These are phyloP conservation scores for Sugiyamaella chiloensis DNA, from an alignment of 805 yeast genomes.

Conservation along the genomic window DNA sequence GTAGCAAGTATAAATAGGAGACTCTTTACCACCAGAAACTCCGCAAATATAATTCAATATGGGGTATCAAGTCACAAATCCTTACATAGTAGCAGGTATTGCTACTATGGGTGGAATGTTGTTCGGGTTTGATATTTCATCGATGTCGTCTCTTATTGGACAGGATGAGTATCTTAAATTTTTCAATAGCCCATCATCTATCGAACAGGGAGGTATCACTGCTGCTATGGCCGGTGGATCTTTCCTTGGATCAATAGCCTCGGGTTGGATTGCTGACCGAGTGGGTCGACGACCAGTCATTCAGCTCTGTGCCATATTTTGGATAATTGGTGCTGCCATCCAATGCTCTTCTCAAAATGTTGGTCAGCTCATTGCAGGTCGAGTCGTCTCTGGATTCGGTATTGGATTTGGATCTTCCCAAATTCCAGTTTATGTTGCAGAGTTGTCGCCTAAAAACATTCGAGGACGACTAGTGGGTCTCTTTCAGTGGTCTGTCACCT, in stretches of 20 bases:
- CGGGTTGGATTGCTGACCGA: slow-evolving; percentile 49
- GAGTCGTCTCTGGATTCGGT: slow-evolving; percentile 60
- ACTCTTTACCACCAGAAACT: neutral
- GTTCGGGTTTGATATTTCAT: slow-evolving; percentile 76
- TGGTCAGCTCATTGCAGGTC: slow-evolving; percentile 49
- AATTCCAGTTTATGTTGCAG: slow-evolving; percentile 66
- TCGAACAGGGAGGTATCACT: slow-evolving; percentile 68
- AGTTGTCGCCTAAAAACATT: slow-evolving; percentile 56
- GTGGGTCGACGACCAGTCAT: slow-evolving; percentile 58
- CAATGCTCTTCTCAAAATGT: slow-evolving; percentile 45
- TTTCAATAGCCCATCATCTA: slow-evolving; percentile 54
- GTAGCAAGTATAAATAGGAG: slow-evolving; percentile 4
- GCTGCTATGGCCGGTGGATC: slow-evolving; percentile 78
- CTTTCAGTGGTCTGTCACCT: slow-evolving; percentile 60
- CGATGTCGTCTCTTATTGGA: slow-evolving; percentile 65
- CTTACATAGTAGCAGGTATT: slow-evolving; percentile 51
- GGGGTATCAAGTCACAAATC: slow-evolving; percentile 36
- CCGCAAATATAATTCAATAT: no score
- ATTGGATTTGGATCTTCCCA: slow-evolving; percentile 64
- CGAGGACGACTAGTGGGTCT: slow-evolving; percentile 60
- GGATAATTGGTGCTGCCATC: slow-evolving; percentile 60
- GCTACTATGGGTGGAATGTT: slow-evolving; percentile 67
- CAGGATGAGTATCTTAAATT: slow-evolving; percentile 45
- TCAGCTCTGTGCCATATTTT: slow-evolving; percentile 49
- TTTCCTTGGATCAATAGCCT: slow-evolving; percentile 58